Base-by-base conservation (phyloP, 768 basidiomycete species). In the Boletus reticulatus region DNA sequence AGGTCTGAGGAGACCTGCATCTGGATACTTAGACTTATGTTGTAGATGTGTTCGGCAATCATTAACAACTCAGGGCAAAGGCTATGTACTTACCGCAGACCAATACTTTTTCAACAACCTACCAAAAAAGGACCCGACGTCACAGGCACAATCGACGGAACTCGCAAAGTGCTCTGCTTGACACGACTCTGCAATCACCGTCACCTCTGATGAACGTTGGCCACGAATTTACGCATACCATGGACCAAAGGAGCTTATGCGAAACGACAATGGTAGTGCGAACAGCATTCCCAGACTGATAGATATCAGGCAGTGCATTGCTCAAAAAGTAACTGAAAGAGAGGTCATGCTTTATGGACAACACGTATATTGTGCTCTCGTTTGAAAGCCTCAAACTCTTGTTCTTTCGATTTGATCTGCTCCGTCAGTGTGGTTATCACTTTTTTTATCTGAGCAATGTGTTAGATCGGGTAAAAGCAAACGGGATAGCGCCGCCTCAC, bases 361-460 rank as follows among this genome's bases (percentile, higher is more conserved):
- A 85, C 81, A 32, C 89, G 84, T 61, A 92, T 88, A 58, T 83
- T 84, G 68, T 90, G 85, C 52, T 92, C 88, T 63, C 75, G 78
- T 69, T 89, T 91, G 75, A 93, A 91, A 27, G 74, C 71, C 63
- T 92, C 88, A 59, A 93, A 87, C 55, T 92, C 92, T 57, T 84
- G 80, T 64, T 94, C 95, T 72, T 91, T 94, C 49, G 80, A 75
- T 74, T 92, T 93, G 78, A 98, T 95, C 73, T 94, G 92, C 58
- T 88, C 87, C 27, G 88, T 77, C 55, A 98, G 79, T 43, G 76
- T 88, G 31, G 84, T 70, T 44, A 98, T 78, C 22, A 94, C 91
- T 58, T 87, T 87, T 57, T 81, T 84, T 60, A 98, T 96, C 92
- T 97, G 69, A 46, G 42, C 44, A 48, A 24, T 38, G 37, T 57